These are phyloP conservation scores for Aegle marmelos DNA, from an alignment of 345 rosid species.

Conservation along the genomic window DNA sequence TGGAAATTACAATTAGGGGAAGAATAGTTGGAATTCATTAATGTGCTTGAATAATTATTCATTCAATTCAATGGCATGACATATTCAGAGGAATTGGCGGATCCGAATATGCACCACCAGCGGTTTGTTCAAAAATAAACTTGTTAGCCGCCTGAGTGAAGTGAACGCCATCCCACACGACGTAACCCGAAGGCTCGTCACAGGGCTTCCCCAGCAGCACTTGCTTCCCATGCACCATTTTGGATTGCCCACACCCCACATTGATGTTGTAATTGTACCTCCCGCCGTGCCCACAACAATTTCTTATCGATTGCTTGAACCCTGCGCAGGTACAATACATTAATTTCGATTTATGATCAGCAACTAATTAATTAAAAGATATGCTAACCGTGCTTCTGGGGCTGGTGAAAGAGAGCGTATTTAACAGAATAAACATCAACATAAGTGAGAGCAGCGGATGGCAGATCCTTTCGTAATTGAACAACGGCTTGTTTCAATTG, in stretches of 20 bases:
- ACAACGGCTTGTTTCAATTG: slow-evolving; percentile 39
- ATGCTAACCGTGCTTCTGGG: slow-evolving; percentile 6
- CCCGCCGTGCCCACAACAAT: slow-evolving; percentile 88
- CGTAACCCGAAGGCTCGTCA: slow-evolving; percentile 31
- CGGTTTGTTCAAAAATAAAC: slow-evolving; percentile 31
- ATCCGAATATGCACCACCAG: slow-evolving; percentile 34
- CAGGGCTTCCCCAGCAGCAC: slow-evolving; percentile 51
- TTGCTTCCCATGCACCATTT: slow-evolving; percentile 41
- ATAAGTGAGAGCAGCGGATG: slow-evolving; percentile 49
- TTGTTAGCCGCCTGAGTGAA: slow-evolving; percentile 47
- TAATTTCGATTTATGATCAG: no score
- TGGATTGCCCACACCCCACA: slow-evolving; percentile 52
- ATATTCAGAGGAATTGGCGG: slow-evolving; percentile 35
- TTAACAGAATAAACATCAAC: slow-evolving; percentile 61
- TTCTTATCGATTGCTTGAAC: slow-evolving; percentile 50
- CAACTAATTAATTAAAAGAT: no score
- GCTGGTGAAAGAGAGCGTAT: slow-evolving; percentile 38
- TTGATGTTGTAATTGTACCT: slow-evolving; percentile 55
- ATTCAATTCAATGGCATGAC: slow-evolving; percentile 33
- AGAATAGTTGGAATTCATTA: neutral
- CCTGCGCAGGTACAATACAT: slow-evolving; percentile 25
- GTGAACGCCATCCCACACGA: slow-evolving; percentile 58
- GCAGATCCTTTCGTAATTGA: slow-evolving; percentile 40
- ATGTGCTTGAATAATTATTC: neutral
- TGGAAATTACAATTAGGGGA: neutral